These are phyloP conservation scores for Nyssa sinensis DNA, from an alignment of 148 eudicot genomes.

Conservation along the genomic window DNA sequence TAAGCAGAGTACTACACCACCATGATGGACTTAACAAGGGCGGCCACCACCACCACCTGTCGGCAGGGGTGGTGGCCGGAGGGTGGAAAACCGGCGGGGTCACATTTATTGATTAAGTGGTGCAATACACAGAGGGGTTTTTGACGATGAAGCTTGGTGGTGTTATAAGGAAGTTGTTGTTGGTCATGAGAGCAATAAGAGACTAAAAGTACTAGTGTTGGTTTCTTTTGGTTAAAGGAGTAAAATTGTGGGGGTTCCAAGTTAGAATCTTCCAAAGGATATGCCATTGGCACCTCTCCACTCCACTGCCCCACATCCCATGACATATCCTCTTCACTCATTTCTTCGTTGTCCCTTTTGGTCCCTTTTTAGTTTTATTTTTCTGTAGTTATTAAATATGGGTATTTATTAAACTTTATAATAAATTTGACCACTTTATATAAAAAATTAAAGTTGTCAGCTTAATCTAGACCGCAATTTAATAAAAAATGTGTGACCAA, in stretches of 20 bases:
- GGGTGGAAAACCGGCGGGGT: background rate
- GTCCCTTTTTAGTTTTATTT: too few relatives aligned
- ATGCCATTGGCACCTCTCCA: conserved; percentile 32
- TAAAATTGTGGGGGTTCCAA: conserved; percentile 11
- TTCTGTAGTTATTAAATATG: too few relatives aligned
- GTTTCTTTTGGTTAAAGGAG: conserved; percentile 12
- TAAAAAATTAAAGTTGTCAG: too few relatives aligned
- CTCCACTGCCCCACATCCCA: conserved; percentile 13
- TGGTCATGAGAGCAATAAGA: conserved; percentile 19
- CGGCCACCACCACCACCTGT: background rate
- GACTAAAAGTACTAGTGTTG: conserved; percentile 17
- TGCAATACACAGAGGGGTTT: conserved; percentile 23
- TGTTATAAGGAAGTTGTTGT: conserved; percentile 12
- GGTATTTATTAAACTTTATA: too few relatives aligned
- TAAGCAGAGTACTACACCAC: background rate
- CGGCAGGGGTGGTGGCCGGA: background rate
- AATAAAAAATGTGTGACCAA: too few relatives aligned
- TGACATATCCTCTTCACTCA: too few relatives aligned
- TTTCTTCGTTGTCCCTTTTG: too few relatives aligned
- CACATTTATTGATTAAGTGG: background rate
- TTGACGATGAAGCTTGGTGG: conserved; percentile 1
- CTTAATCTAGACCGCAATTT: too few relatives aligned
- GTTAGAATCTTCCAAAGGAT: conserved; percentile 34
- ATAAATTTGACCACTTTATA: too few relatives aligned
- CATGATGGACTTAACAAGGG: background rate